Evolutionary conservation across 176 grass and related monocot genomes (phyloP).

Genomic region (Leersia perrieri): DNA sequence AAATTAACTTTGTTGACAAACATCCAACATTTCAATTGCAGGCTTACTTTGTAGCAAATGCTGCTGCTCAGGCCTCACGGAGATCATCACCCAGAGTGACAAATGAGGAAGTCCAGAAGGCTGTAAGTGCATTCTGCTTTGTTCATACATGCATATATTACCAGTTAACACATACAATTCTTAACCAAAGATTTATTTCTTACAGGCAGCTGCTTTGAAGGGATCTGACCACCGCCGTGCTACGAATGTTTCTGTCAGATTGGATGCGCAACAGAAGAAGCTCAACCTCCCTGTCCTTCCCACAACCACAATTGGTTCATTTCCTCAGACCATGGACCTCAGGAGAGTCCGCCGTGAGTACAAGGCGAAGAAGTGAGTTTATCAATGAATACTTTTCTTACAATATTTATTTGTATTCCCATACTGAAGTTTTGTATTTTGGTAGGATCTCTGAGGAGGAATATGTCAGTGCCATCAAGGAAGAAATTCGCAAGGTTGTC

Average conservation of each 20-base stretch:
- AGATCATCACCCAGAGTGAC: conserved; percentile 87
- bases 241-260: conserved; percentile 69
- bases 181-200: conserved; percentile 36
- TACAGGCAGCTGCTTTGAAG: conserved; percentile 85
- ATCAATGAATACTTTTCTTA: not conserved
- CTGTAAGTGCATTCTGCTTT: conserved; percentile 58
- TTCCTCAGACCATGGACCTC: conserved; percentile 89
- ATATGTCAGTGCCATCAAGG: conserved; percentile 77
- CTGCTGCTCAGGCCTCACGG: conserved; percentile 80
- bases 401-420: not conserved
- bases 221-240: conserved; percentile 85
- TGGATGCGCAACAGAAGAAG: conserved; percentile 93
- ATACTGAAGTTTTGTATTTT: conserved; percentile 29
- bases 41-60: conserved; percentile 87
- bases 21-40: conserved; percentile 33
- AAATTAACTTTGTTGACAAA: conserved; percentile 18
- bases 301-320: conserved; percentile 92
- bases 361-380: conserved; percentile 87
- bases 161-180: not conserved
- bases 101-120: conserved; percentile 86
- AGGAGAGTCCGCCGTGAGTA: conserved; percentile 90
- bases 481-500: conserved; percentile 93
- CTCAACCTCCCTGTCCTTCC: conserved; percentile 91
- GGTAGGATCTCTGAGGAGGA: conserved; percentile 77
- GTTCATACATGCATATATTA: not conserved